Conservation (phyloP, 805 yeast species). For the Pichia occidentalis region DNA sequence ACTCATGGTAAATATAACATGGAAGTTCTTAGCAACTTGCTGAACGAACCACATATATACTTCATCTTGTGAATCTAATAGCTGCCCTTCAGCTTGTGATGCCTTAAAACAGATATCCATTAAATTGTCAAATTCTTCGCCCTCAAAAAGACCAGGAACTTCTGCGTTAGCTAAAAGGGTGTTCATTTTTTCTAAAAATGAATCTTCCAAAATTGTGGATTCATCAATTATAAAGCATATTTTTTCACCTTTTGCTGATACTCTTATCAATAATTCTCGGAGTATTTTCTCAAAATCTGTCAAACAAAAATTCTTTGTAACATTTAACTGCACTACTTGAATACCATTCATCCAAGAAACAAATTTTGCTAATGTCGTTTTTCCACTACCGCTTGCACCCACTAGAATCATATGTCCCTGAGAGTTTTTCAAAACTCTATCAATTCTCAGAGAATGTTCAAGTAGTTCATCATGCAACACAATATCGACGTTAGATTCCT, state of each 20-base stretch:
- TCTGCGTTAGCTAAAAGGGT: conserved; percentile 91
- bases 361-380: conserved; percentile 66
- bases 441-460: conserved; percentile 71
- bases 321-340: conserved; percentile 49
- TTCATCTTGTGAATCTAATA: conserved; percentile 64
- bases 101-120: conserved; percentile 50
- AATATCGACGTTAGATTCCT: conserved; percentile 55
- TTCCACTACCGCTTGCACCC: conserved; percentile 81
- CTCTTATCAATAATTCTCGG: conserved; percentile 42
- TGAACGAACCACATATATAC: conserved; percentile 66
- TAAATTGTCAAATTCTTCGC: conserved; percentile 54
- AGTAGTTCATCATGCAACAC: conserved; percentile 64
- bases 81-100: conserved; percentile 51
- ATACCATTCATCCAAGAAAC: conserved; percentile 91
- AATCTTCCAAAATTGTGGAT: conserved; percentile 63
- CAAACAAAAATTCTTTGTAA: conserved; percentile 47
- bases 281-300: conserved; percentile 63
- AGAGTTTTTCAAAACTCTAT: conserved; percentile 71
- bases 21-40: conserved; percentile 65
- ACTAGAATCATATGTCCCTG: conserved; percentile 88
- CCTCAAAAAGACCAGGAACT: conserved; percentile 81
- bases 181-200: conserved; percentile 87
- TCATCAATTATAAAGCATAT: conserved; percentile 77
- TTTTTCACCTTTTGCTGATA: conserved; percentile 51
- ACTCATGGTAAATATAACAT: conserved; percentile 72